A percentile compares a stretch with the other conserved stretches of the same genome.
phyloP scores from a whole-genome alignment of 2,329 filamentous ascomycete species.

The Fusarium sp. region DNA sequence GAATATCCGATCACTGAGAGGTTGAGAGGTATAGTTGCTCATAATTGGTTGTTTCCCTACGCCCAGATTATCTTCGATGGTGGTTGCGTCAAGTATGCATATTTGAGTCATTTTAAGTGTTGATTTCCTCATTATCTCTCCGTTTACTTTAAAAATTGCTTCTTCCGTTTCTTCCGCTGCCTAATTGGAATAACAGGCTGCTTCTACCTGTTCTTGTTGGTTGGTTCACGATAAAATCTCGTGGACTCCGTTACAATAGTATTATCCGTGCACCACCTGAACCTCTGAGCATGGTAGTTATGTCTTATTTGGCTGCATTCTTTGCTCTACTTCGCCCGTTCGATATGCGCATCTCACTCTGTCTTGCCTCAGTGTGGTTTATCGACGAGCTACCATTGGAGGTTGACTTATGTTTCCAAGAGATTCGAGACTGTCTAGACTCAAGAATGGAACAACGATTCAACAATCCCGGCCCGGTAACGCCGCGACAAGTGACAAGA shows the following conservation, averaged over 20 bases:
- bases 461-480: slow-evolving; percentile 27
- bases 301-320: slow-evolving; percentile 6
- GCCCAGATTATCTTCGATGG: slow-evolving; percentile 28
- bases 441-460: slow-evolving; percentile 8
- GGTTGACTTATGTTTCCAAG: slow-evolving; percentile 3
- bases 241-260: background rate
- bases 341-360: slow-evolving; percentile 1
- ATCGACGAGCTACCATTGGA: slow-evolving; percentile 27
- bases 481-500: slow-evolving; percentile 24
- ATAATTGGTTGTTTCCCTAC: slow-evolving; percentile 3
- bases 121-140: background rate
- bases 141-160: background rate
- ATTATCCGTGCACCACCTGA: background rate
- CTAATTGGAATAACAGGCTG: slow-evolving; percentile 4
- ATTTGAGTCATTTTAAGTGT: slow-evolving; percentile 38
- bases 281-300: background rate
- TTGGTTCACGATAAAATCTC: background rate
- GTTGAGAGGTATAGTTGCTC: background rate
- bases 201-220: background rate
- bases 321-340: background rate
- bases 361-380: slow-evolving; percentile 14
- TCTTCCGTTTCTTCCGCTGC: slow-evolving; percentile 4
- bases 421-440: slow-evolving; percentile 27
- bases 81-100: slow-evolving; percentile 31
- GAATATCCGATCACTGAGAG: slow-evolving; percentile 7